Base-by-base conservation (phyloP, 2,329 filamentous ascomycete species). In the Penicillium fuscoglaucum region DNA sequence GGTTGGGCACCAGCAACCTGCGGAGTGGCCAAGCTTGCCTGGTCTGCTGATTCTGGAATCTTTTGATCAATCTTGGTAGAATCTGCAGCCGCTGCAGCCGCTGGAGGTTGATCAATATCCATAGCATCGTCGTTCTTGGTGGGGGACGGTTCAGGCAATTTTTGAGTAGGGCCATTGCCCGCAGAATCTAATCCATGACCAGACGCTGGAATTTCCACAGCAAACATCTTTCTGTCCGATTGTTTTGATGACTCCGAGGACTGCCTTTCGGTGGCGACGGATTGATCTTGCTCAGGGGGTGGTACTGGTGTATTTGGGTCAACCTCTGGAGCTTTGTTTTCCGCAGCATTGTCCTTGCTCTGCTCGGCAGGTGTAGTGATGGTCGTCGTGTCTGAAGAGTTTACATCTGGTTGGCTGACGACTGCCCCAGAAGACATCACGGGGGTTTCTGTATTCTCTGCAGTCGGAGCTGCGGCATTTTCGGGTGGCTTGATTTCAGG, bases 21-120 rank as follows among this genome's bases (percentile, higher is more conserved):
- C 4, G 35, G 37, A 13, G 35, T 41, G 13, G 49, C 24, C 44
- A 47, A 43, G 31, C 13, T 31, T 54, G 50, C 17, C 43, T 52
- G 37, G 33, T 12, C 37, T 7, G 35, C 41, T 39, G 58, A 29
- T 44, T 55, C 45, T 41, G 44, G 45, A 50, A 39, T 21, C 4
- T 39, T 44, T 26, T 58, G 52, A 15, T 48, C 55, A 1, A 29
- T n/a, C 41, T 57, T 55, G 28, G 10, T 7, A 47, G 31, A 45
- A 28, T 21, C 6, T 48, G 40, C 17, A 31, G 33, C 49, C 19
- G 47, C 52, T 28, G 58, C 56, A 29, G 50, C 35, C 19, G 46
- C 47, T 21, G 55, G 39, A 24, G 48, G 49, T 33, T 50, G 49
- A 50, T 68, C 66, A 12, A 68, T 47, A 15, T 67, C 60, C 62